These are phyloP conservation scores for Geranomyces michiganensis DNA, from an alignment of 192 early-diverging fungal species.

Conservation along the genomic window DNA sequence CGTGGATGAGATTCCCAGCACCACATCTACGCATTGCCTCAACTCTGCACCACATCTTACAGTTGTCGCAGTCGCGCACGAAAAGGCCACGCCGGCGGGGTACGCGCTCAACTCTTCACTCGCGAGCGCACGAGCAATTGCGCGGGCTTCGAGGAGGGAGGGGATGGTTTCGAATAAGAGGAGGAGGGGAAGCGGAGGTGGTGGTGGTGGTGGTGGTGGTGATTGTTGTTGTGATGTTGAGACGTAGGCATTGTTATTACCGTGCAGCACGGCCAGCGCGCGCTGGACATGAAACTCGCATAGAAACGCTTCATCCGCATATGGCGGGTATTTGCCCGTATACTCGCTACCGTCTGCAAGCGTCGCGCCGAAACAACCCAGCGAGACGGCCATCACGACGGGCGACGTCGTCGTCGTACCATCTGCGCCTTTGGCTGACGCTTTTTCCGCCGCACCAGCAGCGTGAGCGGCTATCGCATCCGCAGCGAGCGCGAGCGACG, in stretches of 20 bases:
- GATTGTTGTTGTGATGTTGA: neutral
- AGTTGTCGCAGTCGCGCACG: neutral
- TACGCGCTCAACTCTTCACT: neutral
- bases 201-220: neutral
- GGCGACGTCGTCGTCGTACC: neutral
- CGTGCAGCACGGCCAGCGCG: neutral
- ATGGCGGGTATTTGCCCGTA: neutral
- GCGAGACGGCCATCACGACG: neutral
- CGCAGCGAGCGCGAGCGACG: neutral
- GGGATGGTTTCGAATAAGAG: conserved; percentile 6
- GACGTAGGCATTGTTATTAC: neutral
- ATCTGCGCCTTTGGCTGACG: too few relatives aligned
- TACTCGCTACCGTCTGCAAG: conserved; percentile 4
- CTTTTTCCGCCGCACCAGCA: too few relatives aligned
- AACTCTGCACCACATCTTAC: neutral
- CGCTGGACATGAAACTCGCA: conserved; percentile 3
- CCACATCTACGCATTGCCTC: neutral
- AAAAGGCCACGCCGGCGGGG: neutral
- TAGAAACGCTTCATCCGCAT: neutral
- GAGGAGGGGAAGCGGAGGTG: neutral
- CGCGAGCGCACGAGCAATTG: neutral
- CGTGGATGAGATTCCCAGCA: too few relatives aligned
- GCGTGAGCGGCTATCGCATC: conserved; percentile 1
- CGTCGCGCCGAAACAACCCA: neutral
- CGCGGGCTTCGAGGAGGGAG: conserved; percentile 8